Evolutionary conservation across 2,329 filamentous ascomycete species (phyloP), one percentile per base, ranked within the genome.

Genomic region (Fusarium lateritium): DNA sequence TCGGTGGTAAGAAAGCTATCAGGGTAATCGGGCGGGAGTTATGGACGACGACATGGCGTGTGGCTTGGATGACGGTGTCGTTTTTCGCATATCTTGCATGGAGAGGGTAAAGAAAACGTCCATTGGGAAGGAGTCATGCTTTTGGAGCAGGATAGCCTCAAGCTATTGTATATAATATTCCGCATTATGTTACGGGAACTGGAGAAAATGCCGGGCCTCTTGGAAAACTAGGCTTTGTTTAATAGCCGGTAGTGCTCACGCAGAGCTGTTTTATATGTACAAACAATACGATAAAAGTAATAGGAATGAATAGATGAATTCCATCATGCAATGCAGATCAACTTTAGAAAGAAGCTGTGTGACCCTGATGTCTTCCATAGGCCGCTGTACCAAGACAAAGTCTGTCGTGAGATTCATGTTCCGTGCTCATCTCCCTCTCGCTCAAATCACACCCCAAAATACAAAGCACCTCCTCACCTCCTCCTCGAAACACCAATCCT

Each of bases 51-150:
- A 73, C 90, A 19, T 89, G 87, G 80, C 83, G 86, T 47, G 89
- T 94, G 5, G 83, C 83, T 7, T 88, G 86, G 84, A 86, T 92
- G 77, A 88, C 88, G 21, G 77, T 90, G 44, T 69, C 82, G 15
- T 89, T 89, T 77, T 96, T 92, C 83, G 83, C 83, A 31, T 92
- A 89, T 80, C 79, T 95, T 71, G 83, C 88, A 86, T 69, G 56
- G 84, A 74, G 45, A 45, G 90, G 90, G 67, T 93, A 78, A 67
- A 53, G 21, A 1, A 47, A 26, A 33, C 6, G 15, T 15, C 10
- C n/a, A 42, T 53, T 22, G 14, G 26, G 34, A 42, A 42, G 49
- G 47, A 42, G 40, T 51, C 31, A 43, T 26, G 38, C 24, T 24
- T 56, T 46, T 55, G 22, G 21, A 9, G 26, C 21, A 49, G 45